Evolutionary conservation across 176 grass and related monocot species (phyloP), one percentile per base, ranked within the genome.

Genomic region (Eleusine indica): DNA sequence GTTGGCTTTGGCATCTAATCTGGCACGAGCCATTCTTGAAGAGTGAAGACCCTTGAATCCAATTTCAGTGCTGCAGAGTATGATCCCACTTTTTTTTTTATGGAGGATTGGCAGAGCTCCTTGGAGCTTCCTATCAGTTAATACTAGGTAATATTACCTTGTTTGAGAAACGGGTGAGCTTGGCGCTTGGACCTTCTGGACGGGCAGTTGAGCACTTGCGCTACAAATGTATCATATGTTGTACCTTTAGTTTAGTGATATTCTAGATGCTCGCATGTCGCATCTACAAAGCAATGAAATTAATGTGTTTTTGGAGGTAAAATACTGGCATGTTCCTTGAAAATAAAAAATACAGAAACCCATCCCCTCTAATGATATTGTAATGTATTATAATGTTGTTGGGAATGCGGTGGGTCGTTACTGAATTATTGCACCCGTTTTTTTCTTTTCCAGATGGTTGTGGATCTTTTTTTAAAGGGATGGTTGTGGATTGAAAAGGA

Each of bases 1-100:
- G 82, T 87, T 98, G 78, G 89, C 91, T 73, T 62, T 98, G 19
- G 96, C 93, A 38, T 88, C 89, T 71, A 95, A 94, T 79, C 87
- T 98, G 7, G 89, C 91, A 15, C 85, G 81, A 13, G 91, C 96
- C 46, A 71, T 98, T 77, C 91, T 98, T 42, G 91, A 93, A 70
- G 96, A 98, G 16, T 49, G 91, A 93, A 64, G 93, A 98, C 19
- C 83, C 75, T 17, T 95, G 90, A 98, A 52, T 77, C 72, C 9
- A 47, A 29, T 56, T 65, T 73, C 32, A 76, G 32, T 81, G 32
- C n/a, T 25, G 40, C 47, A 0, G 19, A 64, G 75, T 17, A 13
- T 52, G 62, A 43, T 21, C 63, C 43, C 70, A 80, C 5, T 60
- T 74, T 11, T 47, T 46, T 46, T 47, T 47, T 3, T 51, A 8